Evolutionary conservation across 192 early-diverging fungal species (phyloP).

Genomic region (Backusella parvicylindrica): DNA sequence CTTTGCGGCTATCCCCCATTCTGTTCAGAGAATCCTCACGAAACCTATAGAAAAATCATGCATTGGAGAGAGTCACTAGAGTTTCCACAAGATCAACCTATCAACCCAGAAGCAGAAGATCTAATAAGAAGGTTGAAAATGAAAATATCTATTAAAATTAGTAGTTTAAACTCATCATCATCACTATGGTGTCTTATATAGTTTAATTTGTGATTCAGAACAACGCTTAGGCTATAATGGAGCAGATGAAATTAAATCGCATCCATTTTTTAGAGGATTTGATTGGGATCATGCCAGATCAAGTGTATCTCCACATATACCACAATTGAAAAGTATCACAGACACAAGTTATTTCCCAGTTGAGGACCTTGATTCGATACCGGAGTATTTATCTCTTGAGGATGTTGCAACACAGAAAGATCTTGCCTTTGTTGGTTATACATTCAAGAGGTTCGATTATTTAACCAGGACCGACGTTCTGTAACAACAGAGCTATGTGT

Average conservation of each 20-base stretch:
- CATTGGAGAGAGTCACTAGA: conserved; percentile 89
- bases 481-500: too few relatives aligned
- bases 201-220: conserved; percentile 85
- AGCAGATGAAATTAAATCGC: conserved; percentile 80
- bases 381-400: too few relatives aligned
- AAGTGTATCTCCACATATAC: conserved; percentile 87
- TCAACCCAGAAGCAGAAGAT: conserved; percentile 90
- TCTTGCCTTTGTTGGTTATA: conserved; percentile 90
- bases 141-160: neutral
- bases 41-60: conserved; percentile 98
- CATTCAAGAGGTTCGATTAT: conserved; percentile 91
- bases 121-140: conserved; percentile 71
- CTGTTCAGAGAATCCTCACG: conserved; percentile 91
- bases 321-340: conserved; percentile 90
- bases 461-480: conserved; percentile 62
- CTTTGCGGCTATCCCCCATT: conserved; percentile 99
- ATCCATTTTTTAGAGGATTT: conserved; percentile 93
- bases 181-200: too few relatives aligned
- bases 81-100: conserved; percentile 91
- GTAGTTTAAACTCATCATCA: too few relatives aligned
- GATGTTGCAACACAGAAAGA: conserved; percentile 58
- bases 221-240: conserved; percentile 81
- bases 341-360: conserved; percentile 98
- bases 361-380: conserved; percentile 63
- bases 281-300: conserved; percentile 90